These are phyloP conservation scores for Rubia tinctorum DNA, from an alignment of 305 asterid species.

Conservation along the genomic window DNA sequence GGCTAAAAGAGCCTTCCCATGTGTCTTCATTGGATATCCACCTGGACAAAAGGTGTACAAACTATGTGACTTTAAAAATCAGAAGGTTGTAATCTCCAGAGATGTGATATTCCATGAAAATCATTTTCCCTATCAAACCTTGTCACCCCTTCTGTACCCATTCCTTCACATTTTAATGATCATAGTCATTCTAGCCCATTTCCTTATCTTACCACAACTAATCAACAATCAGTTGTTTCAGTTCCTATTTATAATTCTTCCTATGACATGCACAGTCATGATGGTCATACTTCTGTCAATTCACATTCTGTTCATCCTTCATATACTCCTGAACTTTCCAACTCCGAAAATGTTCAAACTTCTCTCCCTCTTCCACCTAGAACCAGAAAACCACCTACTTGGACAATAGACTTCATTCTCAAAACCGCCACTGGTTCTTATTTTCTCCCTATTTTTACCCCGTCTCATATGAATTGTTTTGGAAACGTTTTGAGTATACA, in stretches of 20 bases:
- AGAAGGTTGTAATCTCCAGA: neutral
- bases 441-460: no score
- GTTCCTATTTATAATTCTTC: no score
- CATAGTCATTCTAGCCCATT: no score
- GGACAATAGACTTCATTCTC: neutral
- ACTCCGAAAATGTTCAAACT: no score
- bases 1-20: neutral
- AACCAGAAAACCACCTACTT: neutral
- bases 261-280: no score
- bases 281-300: no score
- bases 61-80: neutral
- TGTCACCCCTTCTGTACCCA: no score
- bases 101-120: neutral
- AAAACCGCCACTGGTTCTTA: neutral
- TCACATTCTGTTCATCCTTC: no score
- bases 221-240: no score
- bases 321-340: no score
- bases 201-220: no score
- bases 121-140: neutral
- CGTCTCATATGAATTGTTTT: neutral
- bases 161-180: no score
- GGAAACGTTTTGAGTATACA: neutral
- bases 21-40: neutral
- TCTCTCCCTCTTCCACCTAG: neutral
- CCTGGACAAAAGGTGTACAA: neutral